These are phyloP conservation scores for Taxillus chinensis DNA, from an alignment of 164 flowering plant genomes.

Conservation along the genomic window DNA sequence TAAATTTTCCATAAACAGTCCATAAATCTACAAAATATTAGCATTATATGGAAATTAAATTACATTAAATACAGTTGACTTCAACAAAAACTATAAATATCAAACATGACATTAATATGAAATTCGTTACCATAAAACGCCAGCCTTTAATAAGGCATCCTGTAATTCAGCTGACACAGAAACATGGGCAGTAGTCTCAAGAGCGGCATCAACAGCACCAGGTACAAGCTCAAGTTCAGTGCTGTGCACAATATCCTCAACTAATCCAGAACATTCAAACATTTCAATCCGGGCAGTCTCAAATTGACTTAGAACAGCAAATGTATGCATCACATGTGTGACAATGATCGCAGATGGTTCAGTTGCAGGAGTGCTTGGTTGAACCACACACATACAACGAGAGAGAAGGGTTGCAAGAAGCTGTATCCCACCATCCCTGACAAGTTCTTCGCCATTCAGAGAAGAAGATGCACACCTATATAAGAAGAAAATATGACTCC, in stretches of 20 bases:
- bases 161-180: constrained; percentile 85
- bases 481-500: neutral
- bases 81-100: no score
- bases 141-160: constrained; percentile 77
- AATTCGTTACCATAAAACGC: constrained; percentile 59
- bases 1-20: no score
- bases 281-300: constrained; percentile 86
- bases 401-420: constrained; percentile 87
- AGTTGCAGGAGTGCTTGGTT: constrained; percentile 78
- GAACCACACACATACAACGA: constrained; percentile 96
- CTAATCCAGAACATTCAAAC: constrained; percentile 67
- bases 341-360: constrained; percentile 89
- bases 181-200: constrained; percentile 73
- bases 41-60: no score
- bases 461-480: constrained; percentile 88
- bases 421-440: constrained; percentile 87
- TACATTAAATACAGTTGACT: no score
- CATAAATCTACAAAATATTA: no score
- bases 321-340: constrained; percentile 84
- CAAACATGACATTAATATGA: no score
- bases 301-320: constrained; percentile 80
- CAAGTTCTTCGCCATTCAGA: constrained; percentile 97
- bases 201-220: constrained; percentile 93
- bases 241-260: constrained; percentile 89
- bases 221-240: constrained; percentile 93